Percentiles rank a stretch among this genome's conserved stretches.
These are phyloP conservation scores for Inga laurina DNA, from an alignment of 306 rosid genomes.

Conservation along the genomic window DNA sequence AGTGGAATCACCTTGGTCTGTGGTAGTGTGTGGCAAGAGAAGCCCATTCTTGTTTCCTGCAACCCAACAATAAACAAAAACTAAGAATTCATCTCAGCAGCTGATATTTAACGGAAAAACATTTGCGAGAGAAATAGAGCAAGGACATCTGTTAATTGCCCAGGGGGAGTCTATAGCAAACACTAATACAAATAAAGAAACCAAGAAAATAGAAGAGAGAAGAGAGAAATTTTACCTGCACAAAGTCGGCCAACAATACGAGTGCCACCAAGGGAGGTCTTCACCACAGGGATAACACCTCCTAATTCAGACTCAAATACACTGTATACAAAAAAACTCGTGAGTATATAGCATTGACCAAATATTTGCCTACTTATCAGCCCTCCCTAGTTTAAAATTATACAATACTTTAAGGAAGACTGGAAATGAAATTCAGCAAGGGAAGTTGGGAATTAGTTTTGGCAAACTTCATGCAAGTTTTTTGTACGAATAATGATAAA, in stretches of 20 bases:
- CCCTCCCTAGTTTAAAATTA: neutral
- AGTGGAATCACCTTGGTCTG: constrained; percentile 75
- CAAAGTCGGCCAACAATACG: constrained; percentile 95
- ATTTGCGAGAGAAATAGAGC: neutral
- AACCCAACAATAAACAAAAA: neutral
- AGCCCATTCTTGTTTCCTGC: constrained; percentile 96
- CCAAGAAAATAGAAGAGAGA: neutral
- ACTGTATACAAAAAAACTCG: constrained; percentile 41
- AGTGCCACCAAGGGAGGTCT: constrained; percentile 82
- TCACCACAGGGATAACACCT: constrained; percentile 81
- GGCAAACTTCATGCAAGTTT: neutral
- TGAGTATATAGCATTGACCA: neutral
- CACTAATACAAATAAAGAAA: neutral
- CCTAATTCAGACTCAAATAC: constrained; percentile 79
- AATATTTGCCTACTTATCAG: neutral
- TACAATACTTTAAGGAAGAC: neutral
- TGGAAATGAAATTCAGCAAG: neutral
- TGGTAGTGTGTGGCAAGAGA: constrained; percentile 89
- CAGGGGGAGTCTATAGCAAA: neutral
- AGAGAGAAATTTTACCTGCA: constrained; percentile 56
- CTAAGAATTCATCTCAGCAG: neutral
- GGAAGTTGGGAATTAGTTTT: neutral
- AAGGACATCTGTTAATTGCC: constrained; percentile 8
- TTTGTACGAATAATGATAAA: neutral
- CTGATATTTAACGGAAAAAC: neutral